Conservation (phyloP, 257 asterid genomes). For the Solanum rostratum region DNA sequence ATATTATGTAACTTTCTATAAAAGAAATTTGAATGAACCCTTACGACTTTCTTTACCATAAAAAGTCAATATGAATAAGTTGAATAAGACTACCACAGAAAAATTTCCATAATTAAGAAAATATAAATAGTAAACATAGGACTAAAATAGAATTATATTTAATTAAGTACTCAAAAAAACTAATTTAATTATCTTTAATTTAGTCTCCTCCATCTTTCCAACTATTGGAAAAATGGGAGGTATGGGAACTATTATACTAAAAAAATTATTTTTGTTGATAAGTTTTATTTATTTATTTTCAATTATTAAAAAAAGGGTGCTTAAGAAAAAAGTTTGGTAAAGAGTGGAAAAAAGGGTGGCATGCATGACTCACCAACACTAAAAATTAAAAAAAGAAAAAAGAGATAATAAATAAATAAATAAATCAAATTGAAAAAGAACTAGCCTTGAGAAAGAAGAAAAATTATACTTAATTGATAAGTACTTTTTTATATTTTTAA, state of each 20-base stretch:
- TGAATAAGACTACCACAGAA: not conserved
- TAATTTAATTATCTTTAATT: not conserved
- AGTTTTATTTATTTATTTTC: not conserved
- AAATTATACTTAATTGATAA: not conserved
- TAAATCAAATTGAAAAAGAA: not conserved
- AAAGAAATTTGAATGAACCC: not conserved
- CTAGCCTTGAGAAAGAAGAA: not conserved
- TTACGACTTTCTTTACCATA: not conserved
- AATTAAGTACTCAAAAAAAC: not conserved
- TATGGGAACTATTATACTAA: not conserved
- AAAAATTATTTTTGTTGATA: not conserved
- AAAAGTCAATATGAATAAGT: not conserved
- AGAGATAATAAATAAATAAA: not conserved
- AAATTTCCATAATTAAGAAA: not conserved
- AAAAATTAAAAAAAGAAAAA: not conserved
- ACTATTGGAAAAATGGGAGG: not conserved
- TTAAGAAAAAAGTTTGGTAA: constrained; percentile 8
- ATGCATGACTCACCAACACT: constrained; percentile 12
- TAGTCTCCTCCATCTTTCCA: not conserved
- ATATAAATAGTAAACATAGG: not conserved
- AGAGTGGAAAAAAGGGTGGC: constrained; percentile 13
- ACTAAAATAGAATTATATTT: not conserved
- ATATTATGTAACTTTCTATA: rapidly evolving
- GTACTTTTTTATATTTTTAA: not conserved
- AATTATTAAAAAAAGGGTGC: not conserved